A percentile compares a stretch with the other conserved stretches of the same genome.
Evolutionary conservation across 116 monocot genomes (phyloP).

Genomic region (Cymodocea nodosa): DNA sequence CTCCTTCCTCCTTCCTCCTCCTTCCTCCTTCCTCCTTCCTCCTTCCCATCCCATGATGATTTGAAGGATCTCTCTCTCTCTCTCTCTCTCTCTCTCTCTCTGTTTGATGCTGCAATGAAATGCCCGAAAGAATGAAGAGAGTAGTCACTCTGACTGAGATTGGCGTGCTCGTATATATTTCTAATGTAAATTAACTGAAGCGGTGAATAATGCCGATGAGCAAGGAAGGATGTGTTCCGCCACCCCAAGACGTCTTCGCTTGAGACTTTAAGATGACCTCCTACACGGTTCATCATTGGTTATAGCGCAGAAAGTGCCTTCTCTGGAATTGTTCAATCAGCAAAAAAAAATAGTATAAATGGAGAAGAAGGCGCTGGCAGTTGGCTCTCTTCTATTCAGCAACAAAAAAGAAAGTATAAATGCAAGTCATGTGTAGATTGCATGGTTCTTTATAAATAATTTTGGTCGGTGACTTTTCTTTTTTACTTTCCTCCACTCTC

Average conservation of each 20-base stretch:
- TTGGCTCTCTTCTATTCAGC: no score
- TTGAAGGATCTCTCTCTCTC: slow-evolving; percentile 3
- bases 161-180: background rate
- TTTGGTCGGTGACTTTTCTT: slow-evolving; percentile 5
- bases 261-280: no score
- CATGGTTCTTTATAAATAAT: background rate
- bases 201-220: background rate
- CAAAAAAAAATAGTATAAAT: no score
- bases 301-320: no score
- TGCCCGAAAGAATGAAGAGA: background rate
- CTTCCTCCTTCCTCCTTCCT: no score
- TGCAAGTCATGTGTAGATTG: no score
- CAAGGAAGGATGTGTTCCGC: background rate
- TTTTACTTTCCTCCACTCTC: background rate
- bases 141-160: background rate
- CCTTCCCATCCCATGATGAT: no score
- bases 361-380: no score
- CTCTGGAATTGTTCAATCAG: no score
- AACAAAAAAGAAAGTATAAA: no score
- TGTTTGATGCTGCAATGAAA: background rate
- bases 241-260: background rate
- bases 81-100: background rate
- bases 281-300: no score
- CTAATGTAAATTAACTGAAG: background rate
- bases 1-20: no score